phyloP scores from a whole-genome alignment of 257 asterid genomes.

The Fraxinus quadrangulata region DNA sequence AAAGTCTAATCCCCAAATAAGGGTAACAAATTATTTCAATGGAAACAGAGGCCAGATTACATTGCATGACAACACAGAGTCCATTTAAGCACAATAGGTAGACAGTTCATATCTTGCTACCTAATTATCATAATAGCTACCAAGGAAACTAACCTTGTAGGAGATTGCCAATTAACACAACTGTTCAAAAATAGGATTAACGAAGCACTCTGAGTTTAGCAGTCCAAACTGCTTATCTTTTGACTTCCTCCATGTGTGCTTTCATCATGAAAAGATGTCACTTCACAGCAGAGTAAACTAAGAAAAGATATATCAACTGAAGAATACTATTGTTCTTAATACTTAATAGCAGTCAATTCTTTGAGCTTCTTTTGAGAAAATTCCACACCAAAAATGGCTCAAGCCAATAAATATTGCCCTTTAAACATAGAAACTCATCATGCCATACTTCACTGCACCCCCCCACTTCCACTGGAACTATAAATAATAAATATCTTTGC shows the following conservation, averaged over 20 bases:
- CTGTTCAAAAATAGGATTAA: neutral
- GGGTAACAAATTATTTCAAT: neutral
- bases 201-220: neutral
- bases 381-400: neutral
- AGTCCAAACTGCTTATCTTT: neutral
- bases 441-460: neutral
- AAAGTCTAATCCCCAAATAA: neutral
- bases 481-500: neutral
- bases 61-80: neutral
- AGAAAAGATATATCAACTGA: neutral
- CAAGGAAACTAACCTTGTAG: neutral
- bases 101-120: neutral
- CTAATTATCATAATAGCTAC: neutral
- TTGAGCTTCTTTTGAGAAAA: neutral
- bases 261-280: neutral
- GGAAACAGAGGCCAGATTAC: neutral
- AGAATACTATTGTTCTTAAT: neutral
- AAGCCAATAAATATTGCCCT: neutral
- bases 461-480: neutral
- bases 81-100: neutral
- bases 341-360: neutral
- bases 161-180: neutral
- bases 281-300: neutral
- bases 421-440: neutral
- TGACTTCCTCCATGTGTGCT: neutral